These are phyloP conservation scores for Colletotrichum euphorbiae DNA, from an alignment of 2,329 filamentous ascomycete genomes.

Conservation along the genomic window DNA sequence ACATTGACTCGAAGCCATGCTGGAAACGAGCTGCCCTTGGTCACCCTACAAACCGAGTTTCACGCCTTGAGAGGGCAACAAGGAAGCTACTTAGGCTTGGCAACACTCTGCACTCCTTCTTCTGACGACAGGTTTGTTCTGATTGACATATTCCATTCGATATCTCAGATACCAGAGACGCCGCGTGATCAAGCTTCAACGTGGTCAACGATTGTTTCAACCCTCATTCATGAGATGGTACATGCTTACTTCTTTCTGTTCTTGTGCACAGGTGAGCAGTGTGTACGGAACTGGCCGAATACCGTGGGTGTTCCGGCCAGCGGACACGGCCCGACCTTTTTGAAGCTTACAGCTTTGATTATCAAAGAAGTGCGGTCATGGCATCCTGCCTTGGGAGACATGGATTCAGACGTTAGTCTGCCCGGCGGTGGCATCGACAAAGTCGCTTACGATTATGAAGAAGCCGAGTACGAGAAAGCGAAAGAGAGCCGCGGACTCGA, in stretches of 20 bases:
- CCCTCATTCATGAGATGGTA: constrained; percentile 37
- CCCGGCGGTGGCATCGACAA: too few species aligned
- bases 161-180: too few species aligned
- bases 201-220: constrained; percentile 3
- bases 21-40: not conserved
- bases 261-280: constrained; percentile 1
- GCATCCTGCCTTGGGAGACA: not conserved
- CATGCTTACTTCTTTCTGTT: constrained; percentile 27
- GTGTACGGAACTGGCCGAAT: constrained; percentile 3
- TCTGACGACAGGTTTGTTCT: too few species aligned
- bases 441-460: too few species aligned
- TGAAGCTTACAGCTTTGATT: not conserved
- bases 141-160: too few species aligned
- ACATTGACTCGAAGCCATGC: constrained; percentile 8
- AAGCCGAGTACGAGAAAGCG: too few species aligned
- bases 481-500: too few species aligned
- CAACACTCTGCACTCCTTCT: too few species aligned
- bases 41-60: not conserved
- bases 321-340: constrained; percentile 16
- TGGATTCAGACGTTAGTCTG: not conserved
- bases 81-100: not conserved
- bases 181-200: not conserved
- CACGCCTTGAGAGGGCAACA: not conserved
- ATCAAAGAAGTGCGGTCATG: constrained; percentile 8
- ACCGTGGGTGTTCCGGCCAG: constrained; percentile 1